Percentiles rank a stretch among this genome's conserved stretches.
Evolutionary conservation across 495 filamentous ascomycete genomes (phyloP).

Genomic region (Chaetomium fimeti): DNA sequence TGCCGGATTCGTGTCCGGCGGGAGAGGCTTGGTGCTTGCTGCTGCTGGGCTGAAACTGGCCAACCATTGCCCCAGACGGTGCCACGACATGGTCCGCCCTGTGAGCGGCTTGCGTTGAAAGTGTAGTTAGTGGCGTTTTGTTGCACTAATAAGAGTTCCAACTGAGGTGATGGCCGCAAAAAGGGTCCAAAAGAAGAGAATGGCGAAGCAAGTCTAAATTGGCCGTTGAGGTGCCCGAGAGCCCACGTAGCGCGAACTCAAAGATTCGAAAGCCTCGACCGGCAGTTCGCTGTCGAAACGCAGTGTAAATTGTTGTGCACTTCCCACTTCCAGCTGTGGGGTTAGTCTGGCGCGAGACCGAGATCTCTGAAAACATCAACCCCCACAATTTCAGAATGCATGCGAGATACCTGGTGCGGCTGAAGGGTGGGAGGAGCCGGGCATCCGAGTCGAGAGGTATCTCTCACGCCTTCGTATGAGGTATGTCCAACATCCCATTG

Average conservation of each 20-base stretch:
- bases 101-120: neutral
- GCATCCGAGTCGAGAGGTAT: neutral
- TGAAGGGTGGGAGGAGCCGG: neutral
- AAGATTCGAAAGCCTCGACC: too few species aligned
- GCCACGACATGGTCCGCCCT: conserved; percentile 7
- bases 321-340: neutral
- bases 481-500: neutral
- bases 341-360: neutral
- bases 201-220: neutral
- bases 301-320: too few species aligned
- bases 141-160: neutral
- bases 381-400: neutral
- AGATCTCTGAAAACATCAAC: neutral
- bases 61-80: conserved; percentile 17
- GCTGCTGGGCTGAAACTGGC: neutral
- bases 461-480: neutral
- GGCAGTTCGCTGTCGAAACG: too few species aligned
- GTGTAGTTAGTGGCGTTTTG: neutral
- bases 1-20: neutral
- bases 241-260: too few species aligned
- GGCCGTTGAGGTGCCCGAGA: neutral
- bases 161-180: neutral
- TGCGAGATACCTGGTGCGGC: neutral
- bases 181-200: neutral
- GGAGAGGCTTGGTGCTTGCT: neutral